These are phyloP conservation scores for Soucietia sequanensis DNA, from an alignment of 805 yeast genomes.

Conservation along the genomic window DNA sequence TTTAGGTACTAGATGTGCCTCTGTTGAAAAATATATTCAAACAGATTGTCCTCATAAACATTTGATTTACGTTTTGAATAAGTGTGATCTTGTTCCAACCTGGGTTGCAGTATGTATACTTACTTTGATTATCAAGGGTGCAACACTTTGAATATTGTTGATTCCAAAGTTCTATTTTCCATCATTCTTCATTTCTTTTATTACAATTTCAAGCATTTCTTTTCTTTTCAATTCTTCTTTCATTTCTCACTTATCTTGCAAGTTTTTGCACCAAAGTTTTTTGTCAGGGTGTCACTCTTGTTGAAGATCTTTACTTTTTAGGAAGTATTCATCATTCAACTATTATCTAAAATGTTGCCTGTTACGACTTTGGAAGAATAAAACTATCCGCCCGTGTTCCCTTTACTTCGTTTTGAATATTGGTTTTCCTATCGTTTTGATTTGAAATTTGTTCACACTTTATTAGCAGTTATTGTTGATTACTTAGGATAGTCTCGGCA, in stretches of 20 bases:
- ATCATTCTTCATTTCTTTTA: slow-evolving; percentile 7
- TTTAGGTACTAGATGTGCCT: slow-evolving; percentile 88
- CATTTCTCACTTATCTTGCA: slow-evolving; percentile 7
- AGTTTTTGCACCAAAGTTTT: slow-evolving; percentile 65
- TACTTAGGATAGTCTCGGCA: slow-evolving; percentile 52
- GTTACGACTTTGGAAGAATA: slow-evolving; percentile 97
- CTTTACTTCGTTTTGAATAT: slow-evolving; percentile 45
- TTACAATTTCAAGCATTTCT: slow-evolving; percentile 6
- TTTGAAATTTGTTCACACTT: slow-evolving; percentile 30
- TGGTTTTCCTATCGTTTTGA: slow-evolving; percentile 39
- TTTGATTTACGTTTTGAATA: slow-evolving; percentile 88
- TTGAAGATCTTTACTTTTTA: no score
- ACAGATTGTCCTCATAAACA: slow-evolving; percentile 97
- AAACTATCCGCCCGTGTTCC: slow-evolving; percentile 56
- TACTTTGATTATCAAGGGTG: slow-evolving; percentile 4
- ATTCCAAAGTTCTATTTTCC: slow-evolving; percentile 2
- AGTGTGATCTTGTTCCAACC: slow-evolving; percentile 97
- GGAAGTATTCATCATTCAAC: slow-evolving; percentile 21
- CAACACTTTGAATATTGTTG: slow-evolving; percentile 4
- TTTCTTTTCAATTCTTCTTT: slow-evolving; percentile 3
- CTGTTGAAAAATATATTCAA: slow-evolving; percentile 88
- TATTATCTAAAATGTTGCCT: slow-evolving; percentile 57
- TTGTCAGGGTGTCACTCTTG: slow-evolving; percentile 71
- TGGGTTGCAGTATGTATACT: slow-evolving; percentile 97
- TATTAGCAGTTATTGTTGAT: slow-evolving; percentile 38